Conservation (phyloP, 345 rosid genomes). For the Pugionium dolabratum region DNA sequence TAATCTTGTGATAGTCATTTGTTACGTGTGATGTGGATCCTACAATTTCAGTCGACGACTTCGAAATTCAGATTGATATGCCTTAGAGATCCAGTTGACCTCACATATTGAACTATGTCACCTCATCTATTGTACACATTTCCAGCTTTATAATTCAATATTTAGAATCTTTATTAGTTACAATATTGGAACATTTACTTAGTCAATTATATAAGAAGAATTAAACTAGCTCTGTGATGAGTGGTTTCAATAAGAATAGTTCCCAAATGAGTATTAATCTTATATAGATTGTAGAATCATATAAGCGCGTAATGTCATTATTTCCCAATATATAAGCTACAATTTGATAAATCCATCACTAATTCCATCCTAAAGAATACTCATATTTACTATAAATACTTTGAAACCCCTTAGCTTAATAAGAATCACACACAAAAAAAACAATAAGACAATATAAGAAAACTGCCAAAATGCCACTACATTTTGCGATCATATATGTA, state of each 20-base stretch:
- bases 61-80: too few species aligned
- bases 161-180: not conserved
- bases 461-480: too few species aligned
- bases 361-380: constrained; percentile 16
- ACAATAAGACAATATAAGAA: too few species aligned
- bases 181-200: not conserved
- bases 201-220: not conserved
- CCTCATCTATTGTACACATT: constrained; percentile 6
- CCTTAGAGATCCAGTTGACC: too few species aligned
- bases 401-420: constrained; percentile 4
- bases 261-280: constrained; percentile 6
- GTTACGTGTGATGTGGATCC: too few species aligned
- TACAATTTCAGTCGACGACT: too few species aligned
- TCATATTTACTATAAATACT: constrained; percentile 24
- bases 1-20: too few species aligned
- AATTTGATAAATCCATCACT: constrained; percentile 26
- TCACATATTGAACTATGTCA: constrained; percentile 3
- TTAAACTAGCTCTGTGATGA: constrained; percentile 7
- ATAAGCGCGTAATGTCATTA: constrained; percentile 18
- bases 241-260: constrained; percentile 17
- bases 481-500: too few species aligned
- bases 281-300: not conserved
- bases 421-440: not conserved
- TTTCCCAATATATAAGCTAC: constrained; percentile 15
- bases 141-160: not conserved